These are phyloP conservation scores for Diaporthe capsici DNA, from an alignment of 2,329 filamentous ascomycete species.

Conservation along the genomic window DNA sequence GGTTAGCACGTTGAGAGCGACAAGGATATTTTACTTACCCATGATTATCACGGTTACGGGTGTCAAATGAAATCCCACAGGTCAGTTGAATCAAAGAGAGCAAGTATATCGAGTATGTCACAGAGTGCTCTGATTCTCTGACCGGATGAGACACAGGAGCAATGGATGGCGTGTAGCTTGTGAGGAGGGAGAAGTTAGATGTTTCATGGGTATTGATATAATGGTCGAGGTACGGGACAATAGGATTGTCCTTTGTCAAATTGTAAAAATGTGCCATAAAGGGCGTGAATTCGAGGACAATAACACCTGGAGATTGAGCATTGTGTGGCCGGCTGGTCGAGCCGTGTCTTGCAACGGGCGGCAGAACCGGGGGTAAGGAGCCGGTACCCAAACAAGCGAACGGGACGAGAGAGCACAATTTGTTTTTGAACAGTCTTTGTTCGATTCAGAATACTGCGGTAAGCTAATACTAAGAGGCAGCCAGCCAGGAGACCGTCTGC, in stretches of 20 bases:
- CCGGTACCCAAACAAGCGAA: neutral
- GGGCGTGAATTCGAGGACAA: neutral
- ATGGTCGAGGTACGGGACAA: neutral
- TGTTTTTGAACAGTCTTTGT: neutral
- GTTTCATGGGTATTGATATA: neutral
- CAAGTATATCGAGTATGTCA: neutral
- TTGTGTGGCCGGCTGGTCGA: neutral
- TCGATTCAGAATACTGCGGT: neutral
- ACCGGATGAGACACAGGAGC: neutral
- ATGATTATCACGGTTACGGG: neutral
- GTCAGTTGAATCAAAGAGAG: neutral
- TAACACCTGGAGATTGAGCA: neutral
- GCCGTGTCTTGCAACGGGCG: neutral
- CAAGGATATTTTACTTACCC: conserved; percentile 7
- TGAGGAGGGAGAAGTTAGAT: neutral
- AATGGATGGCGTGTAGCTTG: neutral
- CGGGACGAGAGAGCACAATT: neutral
- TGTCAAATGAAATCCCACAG: neutral
- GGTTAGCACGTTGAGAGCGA: neutral
- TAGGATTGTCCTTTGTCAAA: neutral
- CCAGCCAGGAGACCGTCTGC: neutral
- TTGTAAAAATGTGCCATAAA: neutral
- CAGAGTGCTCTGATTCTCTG: neutral
- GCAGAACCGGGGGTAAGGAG: too few species aligned
- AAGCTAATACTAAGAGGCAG: conserved; percentile 3